Evolutionary conservation across 2,329 filamentous ascomycete species (phyloP), one percentile per base, ranked within the genome.

Genomic region (Ophiostoma piceae): DNA sequence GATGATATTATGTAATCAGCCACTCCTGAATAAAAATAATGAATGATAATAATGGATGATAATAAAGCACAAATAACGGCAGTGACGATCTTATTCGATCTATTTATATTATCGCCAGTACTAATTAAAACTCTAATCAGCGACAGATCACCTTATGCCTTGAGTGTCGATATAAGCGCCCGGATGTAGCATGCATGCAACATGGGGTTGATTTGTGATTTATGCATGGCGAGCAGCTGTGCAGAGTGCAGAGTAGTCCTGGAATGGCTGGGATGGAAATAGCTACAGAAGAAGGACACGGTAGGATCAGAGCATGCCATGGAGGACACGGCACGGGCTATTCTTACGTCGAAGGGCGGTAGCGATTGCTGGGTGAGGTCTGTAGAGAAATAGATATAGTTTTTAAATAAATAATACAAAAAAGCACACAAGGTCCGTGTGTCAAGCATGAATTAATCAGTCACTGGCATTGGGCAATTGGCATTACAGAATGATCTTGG

Each of bases 171-270:
- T 62, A 62, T 62, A 62, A 62, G 57, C 57, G 57, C 57, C 57
- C 57, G 57, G 26, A 57, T 57, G 51, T 57, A 57, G 57, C 57
- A 62, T 62, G 14, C 57, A 62, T 62, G 57, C 57, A 62, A 19
- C 57, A 62, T 62, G 57, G 26, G 57, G 57, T 32, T 62, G 57
- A 32, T 62, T 62, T 32, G 16, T 62, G 57, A 26, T 16, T 29
- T 29, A 62, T 62, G 57, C n/a, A 57, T 11, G 22, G 35, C 35
- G 5, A 35, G 35, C 35, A 35, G 35, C 35, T 35, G 35, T 35
- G 35, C 35, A 35, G 35, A 35, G 5, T 35, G 8, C 35, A 35
- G 35, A 16, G 43, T 47, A 47, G 43, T 19, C 6, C 8, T 47
- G 19, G 43, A n/a, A 47, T n/a, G 2, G 43, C 19, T 47, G 43